Evolutionary conservation across 1,139 yeast species (phyloP).

Genomic region (Blastobotrys arbuscula): DNA sequence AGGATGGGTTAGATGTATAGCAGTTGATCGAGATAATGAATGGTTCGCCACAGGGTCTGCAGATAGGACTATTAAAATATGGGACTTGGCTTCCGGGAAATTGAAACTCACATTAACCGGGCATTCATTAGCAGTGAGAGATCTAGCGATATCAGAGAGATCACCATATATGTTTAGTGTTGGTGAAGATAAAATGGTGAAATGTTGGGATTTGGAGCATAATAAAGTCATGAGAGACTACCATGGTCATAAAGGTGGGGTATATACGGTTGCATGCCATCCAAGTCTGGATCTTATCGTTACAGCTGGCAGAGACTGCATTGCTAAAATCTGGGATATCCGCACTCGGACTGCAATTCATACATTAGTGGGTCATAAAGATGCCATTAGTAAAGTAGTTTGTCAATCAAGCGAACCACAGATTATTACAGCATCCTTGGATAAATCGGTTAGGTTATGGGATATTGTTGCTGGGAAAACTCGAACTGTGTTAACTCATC

Average conservation of each 20-base stretch:
- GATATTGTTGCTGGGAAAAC: slow-evolving; percentile 70
- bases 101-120: slow-evolving; percentile 78
- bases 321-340: slow-evolving; percentile 90
- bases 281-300: slow-evolving; percentile 84
- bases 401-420: slow-evolving; percentile 80
- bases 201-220: slow-evolving; percentile 94
- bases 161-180: slow-evolving; percentile 89
- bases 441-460: slow-evolving; percentile 82
- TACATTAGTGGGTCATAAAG: slow-evolving; percentile 76
- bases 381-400: slow-evolving; percentile 63
- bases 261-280: slow-evolving; percentile 75
- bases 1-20: slow-evolving; percentile 84
- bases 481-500: slow-evolving; percentile 66
- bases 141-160: slow-evolving; percentile 62
- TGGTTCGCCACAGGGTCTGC: slow-evolving; percentile 93
- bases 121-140: slow-evolving; percentile 84
- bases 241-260: slow-evolving; percentile 92
- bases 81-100: slow-evolving; percentile 78
- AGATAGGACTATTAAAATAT: slow-evolving; percentile 81
- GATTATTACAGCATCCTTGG: slow-evolving; percentile 75
- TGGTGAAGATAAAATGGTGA: slow-evolving; percentile 90
- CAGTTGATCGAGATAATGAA: slow-evolving; percentile 78
- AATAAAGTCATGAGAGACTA: slow-evolving; percentile 79
- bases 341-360: slow-evolving; percentile 71
- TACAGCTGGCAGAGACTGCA: slow-evolving; percentile 87